Evolutionary conservation across 2,329 filamentous ascomycete genomes (phyloP).

Genomic region (Aspergillus quadrilineatus): DNA sequence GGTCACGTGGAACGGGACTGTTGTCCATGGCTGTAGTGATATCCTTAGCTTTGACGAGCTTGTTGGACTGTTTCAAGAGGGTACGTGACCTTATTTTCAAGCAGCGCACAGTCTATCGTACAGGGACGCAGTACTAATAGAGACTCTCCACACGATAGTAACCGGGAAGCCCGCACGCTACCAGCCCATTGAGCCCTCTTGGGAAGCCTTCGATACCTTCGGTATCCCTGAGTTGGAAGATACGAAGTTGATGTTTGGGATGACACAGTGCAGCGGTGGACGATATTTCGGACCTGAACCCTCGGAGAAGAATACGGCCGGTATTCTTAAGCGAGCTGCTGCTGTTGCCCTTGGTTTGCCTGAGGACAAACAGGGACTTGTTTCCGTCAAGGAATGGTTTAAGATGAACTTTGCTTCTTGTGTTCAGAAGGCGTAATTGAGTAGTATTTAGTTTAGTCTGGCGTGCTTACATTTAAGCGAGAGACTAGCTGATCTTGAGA

Average conservation of each 20-base stretch:
- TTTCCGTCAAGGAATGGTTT: background rate
- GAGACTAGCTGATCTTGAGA: no score
- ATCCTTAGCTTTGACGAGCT: background rate
- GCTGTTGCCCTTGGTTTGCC: background rate
- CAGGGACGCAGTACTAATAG: no score
- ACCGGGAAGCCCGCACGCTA: constrained; percentile 11
- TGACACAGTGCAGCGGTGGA: constrained; percentile 13
- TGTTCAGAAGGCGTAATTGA: no score
- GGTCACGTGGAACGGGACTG: constrained; percentile 35
- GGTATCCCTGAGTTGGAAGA: constrained; percentile 14
- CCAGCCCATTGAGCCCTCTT: constrained; percentile 6
- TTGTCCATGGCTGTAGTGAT: constrained; percentile 32
- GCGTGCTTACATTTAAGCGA: no score
- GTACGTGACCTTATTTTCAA: no score
- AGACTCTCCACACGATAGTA: no score
- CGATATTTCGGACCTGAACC: constrained; percentile 13
- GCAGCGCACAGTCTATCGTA: no score
- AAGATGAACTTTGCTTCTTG: background rate
- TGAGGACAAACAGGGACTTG: background rate
- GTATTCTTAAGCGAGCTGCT: background rate
- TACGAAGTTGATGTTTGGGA: constrained; percentile 15
- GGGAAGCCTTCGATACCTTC: constrained; percentile 16
- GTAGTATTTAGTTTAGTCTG: no score
- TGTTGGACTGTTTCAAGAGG: background rate
- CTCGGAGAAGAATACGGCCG: constrained; percentile 9